Conservation (phyloP, 208 protist genomes). For the Acanthamoeba triangularis region DNA sequence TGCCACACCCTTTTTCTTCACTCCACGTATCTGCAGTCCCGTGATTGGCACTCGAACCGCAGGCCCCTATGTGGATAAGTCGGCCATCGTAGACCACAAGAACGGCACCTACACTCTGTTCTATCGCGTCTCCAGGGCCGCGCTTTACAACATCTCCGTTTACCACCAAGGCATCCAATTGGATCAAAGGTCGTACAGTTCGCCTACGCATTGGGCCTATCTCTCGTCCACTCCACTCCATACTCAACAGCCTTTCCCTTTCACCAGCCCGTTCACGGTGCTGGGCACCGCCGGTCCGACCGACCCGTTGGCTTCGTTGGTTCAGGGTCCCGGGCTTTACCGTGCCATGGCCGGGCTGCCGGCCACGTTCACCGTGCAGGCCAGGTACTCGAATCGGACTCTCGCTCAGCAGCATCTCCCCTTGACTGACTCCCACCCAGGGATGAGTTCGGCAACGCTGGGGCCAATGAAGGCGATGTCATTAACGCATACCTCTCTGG, state of each 20-base stretch:
- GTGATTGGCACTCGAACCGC: not conserved
- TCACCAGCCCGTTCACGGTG: not conserved
- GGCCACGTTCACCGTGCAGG: not conserved
- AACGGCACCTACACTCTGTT: conserved; percentile 3
- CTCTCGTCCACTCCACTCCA: not conserved
- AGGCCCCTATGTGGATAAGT: conserved; percentile 33
- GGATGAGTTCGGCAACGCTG: not conserved
- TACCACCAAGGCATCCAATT: not conserved
- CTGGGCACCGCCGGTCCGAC: not conserved
- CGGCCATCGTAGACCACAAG: not conserved
- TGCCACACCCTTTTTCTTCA: not conserved
- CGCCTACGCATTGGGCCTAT: not conserved
- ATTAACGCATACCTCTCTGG: not conserved
- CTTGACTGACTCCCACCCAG: not conserved
- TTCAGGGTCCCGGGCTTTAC: not conserved
- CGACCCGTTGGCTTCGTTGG: not conserved
- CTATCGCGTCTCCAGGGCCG: conserved; percentile 13
- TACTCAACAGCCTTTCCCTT: not conserved
- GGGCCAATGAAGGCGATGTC: not conserved
- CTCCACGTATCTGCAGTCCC: not conserved
- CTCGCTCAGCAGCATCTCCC: not conserved
- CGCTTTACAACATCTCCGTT: not conserved
- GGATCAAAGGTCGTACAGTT: not conserved
- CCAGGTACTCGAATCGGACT: not conserved
- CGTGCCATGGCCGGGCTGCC: not conserved